Percentiles rank a stretch among this genome's conserved stretches.
Conservation (phyloP, 164 flowering plant genomes). For the Platanus orientalis region DNA sequence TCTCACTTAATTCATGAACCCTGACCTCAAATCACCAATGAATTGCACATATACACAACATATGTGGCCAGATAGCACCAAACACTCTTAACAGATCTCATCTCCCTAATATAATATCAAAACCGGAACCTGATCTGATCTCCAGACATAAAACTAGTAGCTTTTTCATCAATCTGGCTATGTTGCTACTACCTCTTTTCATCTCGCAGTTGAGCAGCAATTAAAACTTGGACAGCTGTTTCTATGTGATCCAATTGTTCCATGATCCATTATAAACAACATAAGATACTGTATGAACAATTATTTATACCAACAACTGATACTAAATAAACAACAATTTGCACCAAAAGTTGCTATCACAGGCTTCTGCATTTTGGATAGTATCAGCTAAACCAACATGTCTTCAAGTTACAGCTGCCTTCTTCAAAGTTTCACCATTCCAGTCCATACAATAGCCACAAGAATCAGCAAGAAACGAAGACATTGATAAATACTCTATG, state of each 20-base stretch:
- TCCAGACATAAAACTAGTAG: neutral
- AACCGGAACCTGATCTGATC: constrained; percentile 3
- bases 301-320: neutral
- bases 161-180: neutral
- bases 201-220: neutral
- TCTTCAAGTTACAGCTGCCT: constrained; percentile 5
- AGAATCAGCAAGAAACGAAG: neutral
- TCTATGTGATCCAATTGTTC: too few relatives aligned
- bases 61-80: neutral
- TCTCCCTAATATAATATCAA: constrained; percentile 3
- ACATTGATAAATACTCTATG: neutral
- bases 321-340: neutral
- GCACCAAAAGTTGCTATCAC: neutral
- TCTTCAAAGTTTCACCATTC: too few relatives aligned
- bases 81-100: constrained; percentile 1
- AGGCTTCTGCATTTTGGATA: neutral
- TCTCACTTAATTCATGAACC: constrained; percentile 2
- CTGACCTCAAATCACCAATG: neutral
- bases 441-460: too few relatives aligned
- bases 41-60: constrained; percentile 3
- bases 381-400: neutral
- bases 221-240: neutral
- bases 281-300: neutral
- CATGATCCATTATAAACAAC: neutral
- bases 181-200: neutral